A percentile compares a stretch with the other conserved stretches of the same genome.
Conservation (phyloP, 1,139 yeast genomes). For the Diutina ranongensis region DNA sequence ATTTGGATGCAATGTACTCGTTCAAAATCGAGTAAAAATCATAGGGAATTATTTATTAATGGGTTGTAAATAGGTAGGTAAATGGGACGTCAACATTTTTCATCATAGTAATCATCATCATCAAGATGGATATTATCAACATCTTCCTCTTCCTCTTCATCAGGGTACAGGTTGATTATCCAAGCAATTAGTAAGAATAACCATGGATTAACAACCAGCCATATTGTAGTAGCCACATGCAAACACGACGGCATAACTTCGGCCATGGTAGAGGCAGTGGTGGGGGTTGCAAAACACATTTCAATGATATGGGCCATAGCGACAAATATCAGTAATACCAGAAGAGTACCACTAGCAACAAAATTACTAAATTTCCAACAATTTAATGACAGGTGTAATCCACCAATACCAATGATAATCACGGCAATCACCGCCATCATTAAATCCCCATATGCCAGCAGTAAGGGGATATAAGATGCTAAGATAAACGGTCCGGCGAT, state of each 20-base stretch:
- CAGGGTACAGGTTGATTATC: not conserved
- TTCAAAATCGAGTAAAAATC: conserved; percentile 26
- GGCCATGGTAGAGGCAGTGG: not conserved
- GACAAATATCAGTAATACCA: not conserved
- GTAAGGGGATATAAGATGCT: not conserved
- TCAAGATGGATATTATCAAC: not conserved
- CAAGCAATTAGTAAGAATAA: not conserved
- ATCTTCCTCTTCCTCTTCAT: not conserved
- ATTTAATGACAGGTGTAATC: not conserved
- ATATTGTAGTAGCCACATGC: not conserved
- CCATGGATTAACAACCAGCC: not conserved
- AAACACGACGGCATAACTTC: not conserved
- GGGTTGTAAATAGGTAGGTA: not conserved
- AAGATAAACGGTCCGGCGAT: not conserved
- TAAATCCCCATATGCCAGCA: not conserved
- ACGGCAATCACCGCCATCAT: not conserved
- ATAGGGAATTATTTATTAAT: not conserved
- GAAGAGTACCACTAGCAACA: not conserved
- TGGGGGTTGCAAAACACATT: not conserved
- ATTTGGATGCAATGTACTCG: conserved; percentile 31
- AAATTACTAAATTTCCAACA: not conserved
- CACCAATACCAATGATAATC: not conserved
- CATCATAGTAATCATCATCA: too few species aligned
- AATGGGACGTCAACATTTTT: too few species aligned
- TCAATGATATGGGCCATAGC: not conserved